Evolutionary conservation across 2,329 filamentous ascomycete species (phyloP), one percentile per base, ranked within the genome.

Genomic region (Diaporthe ampelina): DNA sequence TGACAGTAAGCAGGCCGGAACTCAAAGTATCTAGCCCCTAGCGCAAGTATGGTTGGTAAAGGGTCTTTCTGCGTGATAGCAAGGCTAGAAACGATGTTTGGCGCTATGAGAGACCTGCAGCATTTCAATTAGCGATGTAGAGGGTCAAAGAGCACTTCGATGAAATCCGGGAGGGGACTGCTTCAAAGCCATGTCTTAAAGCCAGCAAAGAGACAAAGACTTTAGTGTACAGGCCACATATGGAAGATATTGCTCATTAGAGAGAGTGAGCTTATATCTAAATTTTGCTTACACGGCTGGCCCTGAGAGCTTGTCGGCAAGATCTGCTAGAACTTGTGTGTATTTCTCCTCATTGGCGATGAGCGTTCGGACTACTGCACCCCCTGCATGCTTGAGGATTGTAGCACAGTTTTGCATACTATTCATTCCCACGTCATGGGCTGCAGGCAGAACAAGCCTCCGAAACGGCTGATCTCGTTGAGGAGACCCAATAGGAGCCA

Each of bases 371-470:
- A 81, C 78, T 10, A 81, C 78, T 57, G 81, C 81, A 37, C 78
- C 78, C 43, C 81, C 81, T 9, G 83, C 80, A 32, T 84, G 82
- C 17, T 80, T 76, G 11, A 88, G 81, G 1, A 88, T 79, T 0
- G 81, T 80, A 35, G 82, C 77, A 32, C 82, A 81, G 65, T 80
- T 86, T 11, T 83, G 77, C 86, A 88, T 86, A 78, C 81, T 86
- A 79, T 88, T 88, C 87, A 88, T 88, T 35, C 87, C 87, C 19
- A 85, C 83, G 75, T 88, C 87, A 78, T 88, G 87, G 0, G 84
- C 81, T 1, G 84, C 81, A 0, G 87, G 85, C 1, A 88, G 81
- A 1, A 88, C 85, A 71, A 88, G 81, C 13, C 80, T 81, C 13
- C 79, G 76, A 77, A 88, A 87, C 0, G 84, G 83, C 37, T 83